Evolutionary conservation across 441 rosid species (phyloP).

Genomic region (Gossypium schwendimanii): DNA sequence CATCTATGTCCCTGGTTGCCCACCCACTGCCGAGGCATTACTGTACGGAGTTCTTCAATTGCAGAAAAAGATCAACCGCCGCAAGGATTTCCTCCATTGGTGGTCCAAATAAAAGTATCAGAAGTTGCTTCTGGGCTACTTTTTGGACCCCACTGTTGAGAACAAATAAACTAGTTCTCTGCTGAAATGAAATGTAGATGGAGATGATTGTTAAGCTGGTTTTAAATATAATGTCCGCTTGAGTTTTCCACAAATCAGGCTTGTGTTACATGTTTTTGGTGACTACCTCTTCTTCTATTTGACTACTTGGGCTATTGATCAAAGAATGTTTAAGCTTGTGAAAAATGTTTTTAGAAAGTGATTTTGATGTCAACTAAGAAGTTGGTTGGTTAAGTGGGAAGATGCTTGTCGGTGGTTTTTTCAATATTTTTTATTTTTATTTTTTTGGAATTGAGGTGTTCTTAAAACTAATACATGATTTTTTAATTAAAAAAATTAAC

Average conservation of each 20-base stretch:
- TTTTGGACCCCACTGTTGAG: background rate
- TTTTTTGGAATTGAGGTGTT: too few relatives aligned
- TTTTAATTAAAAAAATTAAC: too few relatives aligned
- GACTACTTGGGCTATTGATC: background rate
- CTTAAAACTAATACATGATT: too few relatives aligned
- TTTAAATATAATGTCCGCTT: background rate
- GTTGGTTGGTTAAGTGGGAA: too few relatives aligned
- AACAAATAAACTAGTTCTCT: background rate
- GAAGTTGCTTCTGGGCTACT: background rate
- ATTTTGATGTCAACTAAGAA: too few relatives aligned
- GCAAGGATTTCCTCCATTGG: constrained; percentile 94
- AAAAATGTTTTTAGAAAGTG: background rate
- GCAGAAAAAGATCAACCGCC: constrained; percentile 94
- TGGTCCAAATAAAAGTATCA: constrained; percentile 64
- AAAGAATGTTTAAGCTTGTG: background rate
- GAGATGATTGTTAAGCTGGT: background rate
- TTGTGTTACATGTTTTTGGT: background rate
- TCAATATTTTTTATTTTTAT: too few relatives aligned
- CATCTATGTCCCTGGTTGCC: constrained; percentile 94
- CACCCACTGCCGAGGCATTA: constrained; percentile 95
- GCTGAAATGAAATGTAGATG: background rate
- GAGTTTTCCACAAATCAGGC: background rate
- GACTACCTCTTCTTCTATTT: too few relatives aligned
- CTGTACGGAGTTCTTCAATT: constrained; percentile 90
- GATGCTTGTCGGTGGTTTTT: too few relatives aligned